These are phyloP conservation scores for Arabis hirsuta DNA, from an alignment of 345 rosid species.

Conservation along the genomic window DNA sequence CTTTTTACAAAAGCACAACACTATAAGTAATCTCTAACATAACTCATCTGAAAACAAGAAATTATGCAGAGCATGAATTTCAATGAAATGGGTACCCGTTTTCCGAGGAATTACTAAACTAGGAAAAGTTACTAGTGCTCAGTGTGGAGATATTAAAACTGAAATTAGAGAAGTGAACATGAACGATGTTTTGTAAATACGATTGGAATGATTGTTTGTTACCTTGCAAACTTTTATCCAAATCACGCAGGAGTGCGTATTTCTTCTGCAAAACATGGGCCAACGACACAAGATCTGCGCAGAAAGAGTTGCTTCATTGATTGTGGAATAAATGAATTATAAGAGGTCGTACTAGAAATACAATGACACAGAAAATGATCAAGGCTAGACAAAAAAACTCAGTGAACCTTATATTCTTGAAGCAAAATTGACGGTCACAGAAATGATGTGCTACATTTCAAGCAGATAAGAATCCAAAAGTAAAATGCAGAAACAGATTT, in stretches of 20 bases:
- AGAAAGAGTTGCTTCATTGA: neutral
- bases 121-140: neutral
- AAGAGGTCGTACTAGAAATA: neutral
- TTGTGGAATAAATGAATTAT: neutral
- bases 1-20: neutral
- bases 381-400: too few species aligned
- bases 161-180: neutral
- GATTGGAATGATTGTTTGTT: conserved; percentile 2
- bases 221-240: conserved; percentile 95
- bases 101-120: neutral
- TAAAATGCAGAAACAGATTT: neutral
- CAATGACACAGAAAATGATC: too few species aligned
- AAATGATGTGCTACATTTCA: neutral
- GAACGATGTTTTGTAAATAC: neutral
- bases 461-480: neutral
- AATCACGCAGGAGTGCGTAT: conserved; percentile 79
- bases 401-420: too few species aligned
- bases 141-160: neutral
- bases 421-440: neutral
- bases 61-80: neutral
- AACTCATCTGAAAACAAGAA: conserved; percentile 7
- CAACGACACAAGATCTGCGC: conserved; percentile 74
- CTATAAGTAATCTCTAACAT: conserved; percentile 3
- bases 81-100: neutral
- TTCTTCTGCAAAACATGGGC: conserved; percentile 88